A percentile compares a stretch with the other conserved stretches of the same genome.
Evolutionary conservation across 352 stramenopile species (phyloP).

Genomic region (Bremia lactucae): DNA sequence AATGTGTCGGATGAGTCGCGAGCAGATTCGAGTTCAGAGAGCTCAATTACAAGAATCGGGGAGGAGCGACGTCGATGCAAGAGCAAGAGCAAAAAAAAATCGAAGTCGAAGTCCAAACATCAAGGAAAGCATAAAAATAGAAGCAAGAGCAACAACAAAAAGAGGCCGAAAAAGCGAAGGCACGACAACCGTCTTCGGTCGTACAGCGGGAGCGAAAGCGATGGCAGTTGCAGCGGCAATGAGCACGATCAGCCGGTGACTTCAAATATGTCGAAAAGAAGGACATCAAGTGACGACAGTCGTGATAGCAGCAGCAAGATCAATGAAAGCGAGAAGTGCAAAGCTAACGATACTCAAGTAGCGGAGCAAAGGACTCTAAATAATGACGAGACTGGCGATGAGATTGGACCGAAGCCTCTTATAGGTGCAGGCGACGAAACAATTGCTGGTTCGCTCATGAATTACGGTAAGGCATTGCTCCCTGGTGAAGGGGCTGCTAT

Average conservation of each 20-base stretch:
- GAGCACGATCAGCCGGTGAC: conserved; percentile 16
- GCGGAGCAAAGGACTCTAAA: conserved; percentile 62
- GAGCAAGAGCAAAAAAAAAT: conserved; percentile 19
- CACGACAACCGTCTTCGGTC: conserved; percentile 17
- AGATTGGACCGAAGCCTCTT: conserved; percentile 81
- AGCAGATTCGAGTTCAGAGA: conserved; percentile 17
- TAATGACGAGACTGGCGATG: conserved; percentile 70
- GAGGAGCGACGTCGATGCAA: conserved; percentile 26
- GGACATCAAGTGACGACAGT: conserved; percentile 8
- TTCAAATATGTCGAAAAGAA: conserved; percentile 18
- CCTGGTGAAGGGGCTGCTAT: conserved; percentile 92
- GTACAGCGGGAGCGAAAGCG: conserved; percentile 20
- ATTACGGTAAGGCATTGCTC: conserved; percentile 90
- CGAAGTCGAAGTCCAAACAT: conserved; percentile 23
- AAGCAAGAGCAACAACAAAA: conserved; percentile 25
- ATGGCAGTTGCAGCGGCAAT: conserved; percentile 14
- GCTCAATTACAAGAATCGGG: conserved; percentile 21
- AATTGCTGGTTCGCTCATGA: conserved; percentile 34
- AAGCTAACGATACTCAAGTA: conserved; percentile 84
- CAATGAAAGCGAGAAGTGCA: conserved; percentile 50
- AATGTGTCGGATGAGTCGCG: conserved; percentile 5
- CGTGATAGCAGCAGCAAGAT: conserved; percentile 5
- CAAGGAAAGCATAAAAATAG: conserved; percentile 31
- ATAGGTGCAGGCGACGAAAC: conserved; percentile 29
- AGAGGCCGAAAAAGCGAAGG: conserved; percentile 24